Base-by-base conservation (phyloP, 2,329 filamentous ascomycete genomes). In the Diplodia seriata region DNA sequence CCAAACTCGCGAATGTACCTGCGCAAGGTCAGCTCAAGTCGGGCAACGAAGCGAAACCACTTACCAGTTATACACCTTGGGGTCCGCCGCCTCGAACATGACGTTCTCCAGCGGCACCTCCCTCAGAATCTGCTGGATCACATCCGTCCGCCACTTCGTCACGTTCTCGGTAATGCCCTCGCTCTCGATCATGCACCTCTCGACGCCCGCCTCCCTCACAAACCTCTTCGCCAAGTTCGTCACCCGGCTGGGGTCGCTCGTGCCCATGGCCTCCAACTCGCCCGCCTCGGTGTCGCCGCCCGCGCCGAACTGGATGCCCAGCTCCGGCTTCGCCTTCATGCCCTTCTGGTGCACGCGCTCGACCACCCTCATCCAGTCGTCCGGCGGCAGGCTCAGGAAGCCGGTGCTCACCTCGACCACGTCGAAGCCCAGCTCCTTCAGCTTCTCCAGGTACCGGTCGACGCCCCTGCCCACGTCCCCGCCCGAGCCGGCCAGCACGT, bases 161-260 rank as follows among this genome's bases (percentile, higher is more conserved):
- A 87, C 84, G 64, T 86, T 87, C 76, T 86, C 85, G 0, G 85
- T 87, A 70, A 87, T 87, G 0, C 85, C 85, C 74, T 87, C 85
- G n/a, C 84, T 86, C 72, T 87, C 84, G 66, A 86, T 85, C 85
- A 87, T 87, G 71, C 87, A 78, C 9, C 84, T 77, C 73, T 86
- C 84, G 3, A 87, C 84, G 0, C 85, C 85, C 0, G 79, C 81
- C 20, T 83, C 78, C 36, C 9, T 38, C 18, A 86, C 78, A 70
- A 87, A 87, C 51, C 78, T 77, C 68, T 77, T 81, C 12, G 82
- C 84, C 70, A 86, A 73, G 66, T 83, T 81, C 23, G 86, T 78
- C 36, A 86, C 73, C 69, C 83, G 84, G 15, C 77, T 76, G 0
- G 84, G 82, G 69, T 85, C 84, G 4, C 80, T 82, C 12, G 83